Evolutionary conservation across 352 stramenopile species (phyloP).

Genomic region (Globisporangium nunn): DNA sequence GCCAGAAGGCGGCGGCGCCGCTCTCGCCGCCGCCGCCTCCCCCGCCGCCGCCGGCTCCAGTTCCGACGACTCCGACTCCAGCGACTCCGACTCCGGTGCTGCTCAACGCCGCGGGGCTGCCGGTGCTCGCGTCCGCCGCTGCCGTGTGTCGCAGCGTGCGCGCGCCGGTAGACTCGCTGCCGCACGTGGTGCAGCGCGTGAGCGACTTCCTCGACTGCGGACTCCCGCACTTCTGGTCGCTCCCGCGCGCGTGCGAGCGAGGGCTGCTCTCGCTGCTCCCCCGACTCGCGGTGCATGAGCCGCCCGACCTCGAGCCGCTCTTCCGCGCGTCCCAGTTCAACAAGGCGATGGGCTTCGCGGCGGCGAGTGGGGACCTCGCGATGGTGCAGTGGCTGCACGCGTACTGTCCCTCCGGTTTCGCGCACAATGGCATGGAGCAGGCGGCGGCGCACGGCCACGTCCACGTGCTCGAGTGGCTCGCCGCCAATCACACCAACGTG

Average conservation of each 20-base stretch:
- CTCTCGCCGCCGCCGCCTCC: background rate
- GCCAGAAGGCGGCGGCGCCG: too few relatives aligned
- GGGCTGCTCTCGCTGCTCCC: slow-evolving; percentile 10
- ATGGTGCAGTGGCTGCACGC: slow-evolving; percentile 15
- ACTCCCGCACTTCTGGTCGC: slow-evolving; percentile 8
- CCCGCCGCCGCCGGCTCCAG: background rate
- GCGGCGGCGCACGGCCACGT: slow-evolving; percentile 7
- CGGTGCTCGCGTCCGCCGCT: slow-evolving; percentile 7
- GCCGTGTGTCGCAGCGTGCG: slow-evolving; percentile 9
- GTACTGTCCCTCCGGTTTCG: slow-evolving; percentile 10
- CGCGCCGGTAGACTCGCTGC: slow-evolving; percentile 3
- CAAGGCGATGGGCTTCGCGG: slow-evolving; percentile 7
- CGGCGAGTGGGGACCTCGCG: slow-evolving; percentile 6
- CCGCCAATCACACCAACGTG: slow-evolving; percentile 5
- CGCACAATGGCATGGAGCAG: slow-evolving; percentile 12
- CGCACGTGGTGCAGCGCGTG: slow-evolving; percentile 11
- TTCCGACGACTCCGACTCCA: too few relatives aligned
- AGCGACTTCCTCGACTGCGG: slow-evolving; percentile 13
- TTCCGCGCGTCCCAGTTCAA: slow-evolving; percentile 8
- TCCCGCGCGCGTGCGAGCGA: slow-evolving; percentile 9
- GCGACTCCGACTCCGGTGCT: background rate
- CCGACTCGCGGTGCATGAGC: slow-evolving; percentile 4
- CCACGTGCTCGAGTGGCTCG: slow-evolving; percentile 9
- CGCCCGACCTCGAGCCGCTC: slow-evolving; percentile 2
- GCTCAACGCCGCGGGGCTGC: slow-evolving; percentile 5